Evolutionary conservation across 2,329 filamentous ascomycete species (phyloP), one percentile per base, ranked within the genome.

Genomic region (Dendryphion nanum): DNA sequence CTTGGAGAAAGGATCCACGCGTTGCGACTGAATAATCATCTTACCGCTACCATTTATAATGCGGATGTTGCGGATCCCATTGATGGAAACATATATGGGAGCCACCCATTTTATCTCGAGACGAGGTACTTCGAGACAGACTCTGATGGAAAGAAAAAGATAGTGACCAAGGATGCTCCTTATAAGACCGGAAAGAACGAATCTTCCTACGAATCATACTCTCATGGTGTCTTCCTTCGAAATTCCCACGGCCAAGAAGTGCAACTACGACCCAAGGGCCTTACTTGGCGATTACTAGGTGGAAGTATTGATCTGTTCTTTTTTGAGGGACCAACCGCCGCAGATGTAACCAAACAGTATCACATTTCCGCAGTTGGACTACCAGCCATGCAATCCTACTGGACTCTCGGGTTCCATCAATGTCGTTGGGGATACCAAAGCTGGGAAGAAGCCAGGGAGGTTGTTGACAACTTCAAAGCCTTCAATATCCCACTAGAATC

Each of bases 371-470:
- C 82, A 2, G 71, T 83, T 35, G 86, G 87, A 0, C 68, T 86
- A 4, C 86, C 87, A 1, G 82, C 82, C 0, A 82, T 91, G 79
- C 84, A 90, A 57, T 82, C 47, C 13, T 43, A 86, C 49, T 89
- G 79, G 72, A 21, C 21, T 0, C 80, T 94, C 43, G 89, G 89
- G 1, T 91, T 77, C 58, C 88, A 94, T 48, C 87, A 94, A 59
- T 91, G 86, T 52, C 77, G 86, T 42, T 93, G 87, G 82, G 88
- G 87, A 1, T 93, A 93, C 59, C 69, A 75, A 26, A 88, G 86
- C 52, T 89, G 84, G 80, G 77, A 78, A 1, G 73, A 79, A 18
- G 57, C 88, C 3, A 75, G 83, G 45, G 77, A 77, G 15, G 72
- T 79, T 8, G 69, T 78, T 20, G 65, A 75, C 33, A 73, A 71